Conservation (phyloP, 805 yeast genomes). For the Spathaspora girioi region DNA sequence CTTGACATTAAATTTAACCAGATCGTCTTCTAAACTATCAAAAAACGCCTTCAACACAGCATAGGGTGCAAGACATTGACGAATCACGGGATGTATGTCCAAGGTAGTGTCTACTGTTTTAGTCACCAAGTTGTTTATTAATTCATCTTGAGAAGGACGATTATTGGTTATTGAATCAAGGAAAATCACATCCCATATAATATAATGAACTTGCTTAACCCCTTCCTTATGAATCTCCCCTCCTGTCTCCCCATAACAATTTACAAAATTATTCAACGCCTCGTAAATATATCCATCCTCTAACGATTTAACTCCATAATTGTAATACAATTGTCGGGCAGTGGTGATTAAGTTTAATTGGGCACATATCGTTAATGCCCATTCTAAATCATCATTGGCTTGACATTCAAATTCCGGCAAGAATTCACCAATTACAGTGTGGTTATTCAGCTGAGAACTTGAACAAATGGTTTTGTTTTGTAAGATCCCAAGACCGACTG, state of each 20-base stretch:
- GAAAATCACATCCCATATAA: constrained; percentile 58
- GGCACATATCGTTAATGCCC: constrained; percentile 74
- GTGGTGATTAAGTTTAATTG: constrained; percentile 58
- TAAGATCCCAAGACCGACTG: constrained; percentile 67
- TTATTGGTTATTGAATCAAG: constrained; percentile 55
- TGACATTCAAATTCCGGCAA: constrained; percentile 58
- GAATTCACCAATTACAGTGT: constrained; percentile 47
- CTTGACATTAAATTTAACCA: constrained; percentile 21
- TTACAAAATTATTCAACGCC: constrained; percentile 60
- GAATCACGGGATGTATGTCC: constrained; percentile 51
- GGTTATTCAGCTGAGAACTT: constrained; percentile 33
- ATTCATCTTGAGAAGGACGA: constrained; percentile 51
- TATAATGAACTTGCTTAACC: constrained; percentile 45
- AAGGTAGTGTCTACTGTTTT: constrained; percentile 29
- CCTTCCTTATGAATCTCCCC: constrained; percentile 18
- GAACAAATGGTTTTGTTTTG: constrained; percentile 38
- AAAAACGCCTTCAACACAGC: constrained; percentile 57
- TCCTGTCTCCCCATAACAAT: constrained; percentile 49
- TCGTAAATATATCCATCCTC: constrained; percentile 57
- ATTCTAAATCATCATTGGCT: constrained; percentile 74
- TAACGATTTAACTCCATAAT: constrained; percentile 45
- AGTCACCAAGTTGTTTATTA: constrained; percentile 47
- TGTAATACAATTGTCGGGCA: constrained; percentile 51
- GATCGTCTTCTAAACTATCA: constrained; percentile 17
- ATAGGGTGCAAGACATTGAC: constrained; percentile 70